Conservation (phyloP, 2,329 filamentous ascomycete genomes). For the Coniochaeta pulveracea region DNA sequence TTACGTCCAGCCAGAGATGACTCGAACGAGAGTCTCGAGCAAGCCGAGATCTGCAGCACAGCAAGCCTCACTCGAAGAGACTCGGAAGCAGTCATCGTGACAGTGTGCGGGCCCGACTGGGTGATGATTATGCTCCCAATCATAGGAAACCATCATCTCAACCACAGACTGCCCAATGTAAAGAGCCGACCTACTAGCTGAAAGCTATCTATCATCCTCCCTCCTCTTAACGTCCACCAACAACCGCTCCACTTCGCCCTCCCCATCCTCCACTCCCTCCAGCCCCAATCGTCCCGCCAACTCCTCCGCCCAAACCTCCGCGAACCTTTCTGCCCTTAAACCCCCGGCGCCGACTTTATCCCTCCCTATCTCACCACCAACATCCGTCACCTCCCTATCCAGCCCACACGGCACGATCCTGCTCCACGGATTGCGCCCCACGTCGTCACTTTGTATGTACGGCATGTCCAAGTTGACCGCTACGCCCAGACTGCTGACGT, state of each 20-base stretch:
- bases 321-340: slow-evolving; percentile 6
- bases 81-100: too few species aligned
- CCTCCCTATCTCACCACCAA: not conserved
- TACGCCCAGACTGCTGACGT: slow-evolving; percentile 76
- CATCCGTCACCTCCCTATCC: slow-evolving; percentile 54
- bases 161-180: too few species aligned
- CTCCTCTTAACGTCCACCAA: too few species aligned
- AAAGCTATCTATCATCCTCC: too few species aligned
- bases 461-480: slow-evolving; percentile 67
- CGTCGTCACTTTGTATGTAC: slow-evolving; percentile 42
- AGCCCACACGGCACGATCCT: slow-evolving; percentile 88
- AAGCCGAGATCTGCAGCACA: too few species aligned
- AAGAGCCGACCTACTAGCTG: too few species aligned
- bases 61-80: too few species aligned
- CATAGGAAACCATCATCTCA: too few species aligned
- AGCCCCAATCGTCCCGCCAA: slow-evolving; percentile 11
- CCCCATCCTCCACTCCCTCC: slow-evolving; percentile 10
- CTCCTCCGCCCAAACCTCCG: slow-evolving; percentile 12
- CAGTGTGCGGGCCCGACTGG: too few species aligned
- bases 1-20: too few species aligned
- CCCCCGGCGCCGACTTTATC: not conserved
- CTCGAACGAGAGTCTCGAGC: too few species aligned
- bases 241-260: slow-evolving; percentile 6
- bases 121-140: too few species aligned
- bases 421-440: slow-evolving; percentile 36